Evolutionary conservation across 2,329 filamentous ascomycete species (phyloP), one percentile per base, ranked within the genome.

Genomic region (Alternaria arbusti): DNA sequence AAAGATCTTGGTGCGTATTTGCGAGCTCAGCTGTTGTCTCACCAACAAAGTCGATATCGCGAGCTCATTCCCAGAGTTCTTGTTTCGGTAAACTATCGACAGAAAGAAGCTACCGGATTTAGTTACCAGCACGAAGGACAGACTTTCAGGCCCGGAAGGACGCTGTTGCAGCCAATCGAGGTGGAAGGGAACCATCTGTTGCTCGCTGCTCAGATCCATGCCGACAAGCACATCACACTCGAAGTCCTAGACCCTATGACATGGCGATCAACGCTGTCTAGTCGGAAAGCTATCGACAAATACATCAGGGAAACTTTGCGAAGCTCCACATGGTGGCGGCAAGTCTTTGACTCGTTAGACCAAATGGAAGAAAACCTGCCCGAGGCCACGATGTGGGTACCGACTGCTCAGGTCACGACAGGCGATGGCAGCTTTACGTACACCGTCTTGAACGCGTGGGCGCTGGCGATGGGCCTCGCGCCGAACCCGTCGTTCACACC

Each of bases 401-500:
- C 46, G 10, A 63, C 54, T 26, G 51, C 65, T 13, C 64, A 63
- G 22, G 11, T 44, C 26, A 36, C 43, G 11, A 49, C 49, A 10
- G 13, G 22, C 1, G 49, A 54, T 10, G 50, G 44, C 12, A 61
- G 57, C 22, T 51, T 47, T 15, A 43, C 44, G 11, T 67, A 54
- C 17, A 57, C 57, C 1, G 54, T 72, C 7, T n/a, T 71, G 25
- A 71, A 65, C 26, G 71, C 63, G 2, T 74, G 70, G 69, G 55
- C 66, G 9, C 30, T 72, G 10, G 70, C 66, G 4, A 56, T 74
- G 66, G 70, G 67, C 3, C 55, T 72, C 6, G 49, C 51, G 17
- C 45, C 55, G 1, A 61, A 69, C 10, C 26, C 59, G 5, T 22
- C 30, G 7, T 71, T 69, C 25, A 44, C 28, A 20, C 25, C 51